Conservation (phyloP, 192 early-diverging fungal species). For the Coemansia sp. region DNA sequence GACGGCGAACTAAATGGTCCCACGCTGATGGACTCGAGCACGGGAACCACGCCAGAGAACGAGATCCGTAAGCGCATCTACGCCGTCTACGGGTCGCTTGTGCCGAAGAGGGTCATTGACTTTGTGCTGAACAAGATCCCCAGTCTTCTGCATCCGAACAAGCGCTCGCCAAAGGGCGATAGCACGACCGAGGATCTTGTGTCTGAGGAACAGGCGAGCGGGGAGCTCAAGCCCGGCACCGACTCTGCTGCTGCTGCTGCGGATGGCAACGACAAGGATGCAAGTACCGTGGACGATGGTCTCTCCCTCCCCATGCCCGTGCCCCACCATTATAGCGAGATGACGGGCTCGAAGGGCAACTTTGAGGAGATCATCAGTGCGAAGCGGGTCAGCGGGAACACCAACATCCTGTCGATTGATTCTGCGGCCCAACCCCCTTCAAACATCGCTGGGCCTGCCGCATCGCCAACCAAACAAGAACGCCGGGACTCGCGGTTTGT, state of each 20-base stretch:
- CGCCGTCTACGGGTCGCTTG: conserved; percentile 42
- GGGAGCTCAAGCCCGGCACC: background rate
- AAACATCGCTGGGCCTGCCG: background rate
- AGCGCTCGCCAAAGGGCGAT: background rate
- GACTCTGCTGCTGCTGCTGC: background rate
- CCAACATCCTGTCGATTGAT: conserved; percentile 40
- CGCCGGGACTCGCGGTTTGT: background rate
- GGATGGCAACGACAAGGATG: background rate
- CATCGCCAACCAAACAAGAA: conserved; percentile 1
- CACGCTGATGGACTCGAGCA: conserved; percentile 10
- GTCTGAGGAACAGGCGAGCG: conserved; percentile 7
- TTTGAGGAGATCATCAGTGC: background rate
- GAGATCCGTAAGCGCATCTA: conserved; percentile 32
- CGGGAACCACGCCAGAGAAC: conserved; percentile 15
- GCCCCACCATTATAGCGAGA: conserved; percentile 33
- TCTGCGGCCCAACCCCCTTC: conserved; percentile 5
- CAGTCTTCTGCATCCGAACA: conserved; percentile 22
- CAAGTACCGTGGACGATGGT: background rate
- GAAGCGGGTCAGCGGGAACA: conserved; percentile 27
- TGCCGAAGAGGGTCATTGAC: conserved; percentile 37
- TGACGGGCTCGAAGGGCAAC: background rate
- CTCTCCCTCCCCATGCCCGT: conserved; percentile 22
- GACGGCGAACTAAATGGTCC: conserved; percentile 17
- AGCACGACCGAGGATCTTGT: background rate
- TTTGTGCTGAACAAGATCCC: conserved; percentile 45